phyloP scores from a whole-genome alignment of 805 yeast genomes.

The Teunomyces barrocoloradensis region DNA sequence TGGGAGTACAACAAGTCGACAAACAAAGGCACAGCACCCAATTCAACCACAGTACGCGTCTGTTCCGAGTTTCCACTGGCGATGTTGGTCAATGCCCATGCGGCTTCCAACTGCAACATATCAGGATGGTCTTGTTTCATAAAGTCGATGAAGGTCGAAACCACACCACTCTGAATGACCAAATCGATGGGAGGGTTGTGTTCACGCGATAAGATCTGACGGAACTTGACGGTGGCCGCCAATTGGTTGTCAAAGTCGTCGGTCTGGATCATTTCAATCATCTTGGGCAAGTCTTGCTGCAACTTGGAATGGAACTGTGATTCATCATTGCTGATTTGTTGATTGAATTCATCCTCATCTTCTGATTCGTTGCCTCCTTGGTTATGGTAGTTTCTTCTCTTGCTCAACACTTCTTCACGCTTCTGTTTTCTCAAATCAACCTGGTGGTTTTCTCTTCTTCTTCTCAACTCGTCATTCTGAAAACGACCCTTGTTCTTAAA shows the following conservation, averaged over 20 bases:
- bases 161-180: conserved; percentile 91
- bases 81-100: conserved; percentile 99
- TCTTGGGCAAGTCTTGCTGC: conserved; percentile 69
- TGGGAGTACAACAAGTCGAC: conserved; percentile 77
- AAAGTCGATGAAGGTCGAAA: conserved; percentile 84
- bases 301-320: conserved; percentile 39
- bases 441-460: conserved; percentile 96
- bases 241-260: conserved; percentile 76
- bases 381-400: conserved; percentile 74
- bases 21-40: conserved; percentile 91
- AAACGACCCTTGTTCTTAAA: conserved; percentile 94
- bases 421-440: conserved; percentile 95
- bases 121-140: conserved; percentile 74
- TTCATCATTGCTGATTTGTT: conserved; percentile 42
- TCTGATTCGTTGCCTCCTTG: conserved; percentile 40
- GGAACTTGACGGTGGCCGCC: conserved; percentile 86
- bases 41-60: conserved; percentile 85
- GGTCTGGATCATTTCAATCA: conserved; percentile 79
- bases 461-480: conserved; percentile 92
- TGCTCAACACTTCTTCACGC: conserved; percentile 90
- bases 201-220: conserved; percentile 91
- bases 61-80: conserved; percentile 92
- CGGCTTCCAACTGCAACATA: conserved; percentile 93
- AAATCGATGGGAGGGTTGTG: conserved; percentile 94
- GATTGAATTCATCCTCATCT: conserved; percentile 37